Base-by-base conservation (phyloP, 116 monocot species). In the Dioscorea cayenensis region DNA sequence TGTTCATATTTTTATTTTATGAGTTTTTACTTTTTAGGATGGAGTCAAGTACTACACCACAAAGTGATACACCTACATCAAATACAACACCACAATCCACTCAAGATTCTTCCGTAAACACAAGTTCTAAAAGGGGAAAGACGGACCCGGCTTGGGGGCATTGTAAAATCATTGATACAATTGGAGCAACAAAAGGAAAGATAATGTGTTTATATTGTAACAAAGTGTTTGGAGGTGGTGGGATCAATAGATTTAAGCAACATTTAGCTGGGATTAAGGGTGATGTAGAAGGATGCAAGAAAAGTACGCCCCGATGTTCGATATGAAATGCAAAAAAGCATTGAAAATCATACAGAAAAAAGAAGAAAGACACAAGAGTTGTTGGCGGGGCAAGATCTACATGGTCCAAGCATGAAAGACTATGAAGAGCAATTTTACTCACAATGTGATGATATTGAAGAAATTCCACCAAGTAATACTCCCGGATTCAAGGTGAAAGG, bases 221-320 rank as follows among this genome's bases (percentile, higher is more conserved):
- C 63, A 99, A 99, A 69, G 73, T 78, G 8, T 99, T 99, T 73
- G 81, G 83, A 12, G 99, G 99, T 11, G 99, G 94, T 1, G 99
- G 99, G 25, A 99, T 99, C 71, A 94, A 99, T 69, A 80, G 99
- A 22, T 91, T 99, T 73, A 99, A 99, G 67, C 94, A 99, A 69
- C 99, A 99, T 72, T 91, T 99, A 20, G 99, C 99, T 5, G 81
- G 85, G 22, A 86, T 87, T 55, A 93, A 93, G 63, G 99, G 94
- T 32, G 94, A 99, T 22, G 99, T 94, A 5, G 89, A 90, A n/a
- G 81, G 94, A 67, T 99, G 99, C 81, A 70, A 91, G 60, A 88
- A 90, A 60, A 0, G n/a, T n/a, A n/a, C n/a, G n/a, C n/a, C n/a
- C n/a, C 22, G 91, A 94, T 35, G 99, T 99, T 16, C 88, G 86